These are phyloP conservation scores for Candida patagonica DNA, from an alignment of 805 yeast genomes.

Conservation along the genomic window DNA sequence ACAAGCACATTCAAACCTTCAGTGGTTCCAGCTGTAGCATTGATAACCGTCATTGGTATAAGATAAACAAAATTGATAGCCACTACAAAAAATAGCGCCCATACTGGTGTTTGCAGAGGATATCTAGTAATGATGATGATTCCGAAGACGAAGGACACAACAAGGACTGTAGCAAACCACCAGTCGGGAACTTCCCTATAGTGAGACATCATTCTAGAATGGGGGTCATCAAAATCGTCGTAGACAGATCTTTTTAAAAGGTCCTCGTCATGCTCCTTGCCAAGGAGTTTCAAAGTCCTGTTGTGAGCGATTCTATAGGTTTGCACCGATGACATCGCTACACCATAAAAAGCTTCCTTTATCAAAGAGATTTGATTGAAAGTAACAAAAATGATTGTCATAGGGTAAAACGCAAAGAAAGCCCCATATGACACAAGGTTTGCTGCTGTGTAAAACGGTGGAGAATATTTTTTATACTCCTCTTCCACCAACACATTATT, in stretches of 20 bases:
- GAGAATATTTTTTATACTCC: conserved; percentile 50
- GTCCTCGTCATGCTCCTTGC: no score
- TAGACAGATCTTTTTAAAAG: conserved; percentile 5
- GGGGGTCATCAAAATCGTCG: conserved; percentile 9
- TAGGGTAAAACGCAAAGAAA: conserved; percentile 47
- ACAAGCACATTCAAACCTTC: conserved; percentile 53
- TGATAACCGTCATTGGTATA: conserved; percentile 52
- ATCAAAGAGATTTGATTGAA: conserved; percentile 12
- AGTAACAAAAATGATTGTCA: conserved; percentile 36
- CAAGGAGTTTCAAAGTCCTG: conserved; percentile 1
- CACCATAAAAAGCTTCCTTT: conserved; percentile 8
- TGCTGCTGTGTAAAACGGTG: conserved; percentile 59
- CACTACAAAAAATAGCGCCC: conserved; percentile 52
- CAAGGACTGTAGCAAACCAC: conserved; percentile 49
- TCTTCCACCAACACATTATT: conserved; percentile 36
- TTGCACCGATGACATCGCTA: conserved; percentile 10
- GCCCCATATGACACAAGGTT: conserved; percentile 39
- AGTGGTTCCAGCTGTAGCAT: conserved; percentile 49
- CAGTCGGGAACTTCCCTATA: conserved; percentile 67
- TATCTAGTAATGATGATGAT: conserved; percentile 16
- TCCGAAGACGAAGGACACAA: conserved; percentile 30
- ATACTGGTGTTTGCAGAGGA: conserved; percentile 28
- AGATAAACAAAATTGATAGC: conserved; percentile 46
- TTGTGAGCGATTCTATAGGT: conserved; percentile 1
- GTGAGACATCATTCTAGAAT: conserved; percentile 14